A percentile compares a stretch with the other conserved stretches of the same genome.
Conservation (phyloP, 345 rosid species). For the Stellera chamaejasme region DNA sequence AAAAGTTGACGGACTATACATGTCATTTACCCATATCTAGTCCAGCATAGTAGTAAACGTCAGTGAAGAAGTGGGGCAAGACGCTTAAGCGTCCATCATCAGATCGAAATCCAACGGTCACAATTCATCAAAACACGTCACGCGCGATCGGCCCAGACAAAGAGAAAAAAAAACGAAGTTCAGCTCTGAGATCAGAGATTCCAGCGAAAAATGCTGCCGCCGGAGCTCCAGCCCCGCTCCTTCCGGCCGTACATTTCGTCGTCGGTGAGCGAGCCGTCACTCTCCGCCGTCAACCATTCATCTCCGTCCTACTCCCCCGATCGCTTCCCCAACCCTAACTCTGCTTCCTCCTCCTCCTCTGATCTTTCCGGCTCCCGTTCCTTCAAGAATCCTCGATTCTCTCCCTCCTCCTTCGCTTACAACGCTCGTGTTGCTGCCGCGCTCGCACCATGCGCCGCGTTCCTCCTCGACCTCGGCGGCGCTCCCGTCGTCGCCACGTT, state of each 20-base stretch:
- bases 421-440: slow-evolving; percentile 72
- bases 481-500: slow-evolving; percentile 67
- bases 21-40: too few species aligned
- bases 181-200: slow-evolving; percentile 1
- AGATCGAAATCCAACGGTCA: slow-evolving; percentile 16
- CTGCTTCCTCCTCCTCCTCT: slow-evolving; percentile 18
- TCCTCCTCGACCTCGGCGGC: slow-evolving; percentile 97
- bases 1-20: too few species aligned
- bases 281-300: slow-evolving; percentile 28
- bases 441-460: slow-evolving; percentile 74
- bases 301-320: slow-evolving; percentile 27
- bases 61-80: neutral
- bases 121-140: slow-evolving; percentile 19
- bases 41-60: neutral
- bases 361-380: slow-evolving; percentile 29
- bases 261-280: slow-evolving; percentile 33
- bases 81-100: neutral
- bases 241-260: slow-evolving; percentile 72
- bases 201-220: slow-evolving; percentile 77
- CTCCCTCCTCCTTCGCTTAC: slow-evolving; percentile 76
- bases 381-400: slow-evolving; percentile 48
- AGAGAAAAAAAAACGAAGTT: slow-evolving; percentile 3
- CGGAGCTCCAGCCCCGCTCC: slow-evolving; percentile 83
- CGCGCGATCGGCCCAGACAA: neutral
- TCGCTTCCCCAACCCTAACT: slow-evolving; percentile 24